Conservation (phyloP, 2,329 filamentous ascomycete species). For the Penicillium crustosum region DNA sequence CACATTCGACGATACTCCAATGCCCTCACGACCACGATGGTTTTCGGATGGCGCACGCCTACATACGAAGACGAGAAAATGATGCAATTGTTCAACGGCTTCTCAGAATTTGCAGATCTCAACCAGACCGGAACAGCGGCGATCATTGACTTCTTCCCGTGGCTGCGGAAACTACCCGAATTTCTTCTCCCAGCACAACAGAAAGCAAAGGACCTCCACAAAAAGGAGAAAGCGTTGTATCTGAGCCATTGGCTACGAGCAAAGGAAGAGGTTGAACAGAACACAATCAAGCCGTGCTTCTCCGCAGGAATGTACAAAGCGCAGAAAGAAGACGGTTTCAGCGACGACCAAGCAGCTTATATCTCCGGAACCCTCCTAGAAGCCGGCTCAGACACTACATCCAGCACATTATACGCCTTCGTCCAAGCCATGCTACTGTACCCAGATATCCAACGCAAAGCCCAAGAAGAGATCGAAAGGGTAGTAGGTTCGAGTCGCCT, state of each 20-base stretch:
- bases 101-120: conserved; percentile 46
- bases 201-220: conserved; percentile 46
- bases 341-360: conserved; percentile 37
- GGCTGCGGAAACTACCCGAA: conserved; percentile 49
- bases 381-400: conserved; percentile 54
- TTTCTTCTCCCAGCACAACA: conserved; percentile 36
- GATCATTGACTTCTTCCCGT: conserved; percentile 50
- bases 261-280: conserved; percentile 36
- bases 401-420: conserved; percentile 49
- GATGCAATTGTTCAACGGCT: conserved; percentile 46
- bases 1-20: conserved; percentile 43
- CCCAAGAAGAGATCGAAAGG: conserved; percentile 40
- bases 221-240: conserved; percentile 46
- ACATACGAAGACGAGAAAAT: conserved; percentile 45
- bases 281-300: conserved; percentile 33
- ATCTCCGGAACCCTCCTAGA: conserved; percentile 37
- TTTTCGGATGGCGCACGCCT: conserved; percentile 49
- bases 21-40: conserved; percentile 52
- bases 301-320: conserved; percentile 27
- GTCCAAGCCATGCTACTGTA: conserved; percentile 52
- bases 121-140: conserved; percentile 45
- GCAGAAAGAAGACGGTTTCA: conserved; percentile 35
- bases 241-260: conserved; percentile 44
- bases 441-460: conserved; percentile 44
- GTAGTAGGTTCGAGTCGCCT: conserved; percentile 33